Evolutionary conservation across 2,329 filamentous ascomycete species (phyloP).

Genomic region (Fusarium denticulatum): DNA sequence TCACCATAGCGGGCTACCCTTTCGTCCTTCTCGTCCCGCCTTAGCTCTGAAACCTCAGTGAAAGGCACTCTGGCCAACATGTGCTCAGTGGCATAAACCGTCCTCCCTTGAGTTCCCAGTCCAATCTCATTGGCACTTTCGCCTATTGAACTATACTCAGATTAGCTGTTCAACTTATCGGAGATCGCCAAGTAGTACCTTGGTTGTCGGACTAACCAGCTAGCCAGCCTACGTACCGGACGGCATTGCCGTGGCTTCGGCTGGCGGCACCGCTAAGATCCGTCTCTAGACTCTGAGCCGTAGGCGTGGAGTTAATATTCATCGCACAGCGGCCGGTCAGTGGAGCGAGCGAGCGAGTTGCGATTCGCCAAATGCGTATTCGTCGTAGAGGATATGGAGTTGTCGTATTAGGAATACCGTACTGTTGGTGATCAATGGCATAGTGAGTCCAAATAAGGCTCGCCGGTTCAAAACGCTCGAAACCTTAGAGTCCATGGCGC

Average conservation of each 20-base stretch:
- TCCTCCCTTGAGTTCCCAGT: background rate
- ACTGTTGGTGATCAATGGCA: background rate
- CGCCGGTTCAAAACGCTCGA: background rate
- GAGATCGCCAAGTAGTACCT: background rate
- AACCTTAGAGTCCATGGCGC: conserved; percentile 21
- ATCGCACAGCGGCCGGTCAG: background rate
- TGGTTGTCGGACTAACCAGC: background rate
- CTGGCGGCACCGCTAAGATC: conserved; percentile 22
- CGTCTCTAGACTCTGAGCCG: background rate
- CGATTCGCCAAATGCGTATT: conserved; percentile 8
- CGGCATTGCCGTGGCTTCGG: conserved; percentile 6
- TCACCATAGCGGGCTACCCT: background rate
- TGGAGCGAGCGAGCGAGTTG: conserved; percentile 5
- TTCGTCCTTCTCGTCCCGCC: background rate
- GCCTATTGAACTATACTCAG: background rate
- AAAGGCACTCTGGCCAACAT: background rate
- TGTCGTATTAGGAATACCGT: background rate
- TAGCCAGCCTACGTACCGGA: background rate
- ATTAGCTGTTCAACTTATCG: conserved; percentile 3
- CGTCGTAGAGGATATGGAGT: conserved; percentile 1
- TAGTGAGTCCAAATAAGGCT: conserved; percentile 2
- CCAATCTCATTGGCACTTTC: background rate
- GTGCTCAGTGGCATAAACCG: background rate
- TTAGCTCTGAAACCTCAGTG: background rate
- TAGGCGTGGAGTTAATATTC: background rate